Conservation (phyloP, 2,329 filamentous ascomycete genomes). For the Aureobasidium lini region DNA sequence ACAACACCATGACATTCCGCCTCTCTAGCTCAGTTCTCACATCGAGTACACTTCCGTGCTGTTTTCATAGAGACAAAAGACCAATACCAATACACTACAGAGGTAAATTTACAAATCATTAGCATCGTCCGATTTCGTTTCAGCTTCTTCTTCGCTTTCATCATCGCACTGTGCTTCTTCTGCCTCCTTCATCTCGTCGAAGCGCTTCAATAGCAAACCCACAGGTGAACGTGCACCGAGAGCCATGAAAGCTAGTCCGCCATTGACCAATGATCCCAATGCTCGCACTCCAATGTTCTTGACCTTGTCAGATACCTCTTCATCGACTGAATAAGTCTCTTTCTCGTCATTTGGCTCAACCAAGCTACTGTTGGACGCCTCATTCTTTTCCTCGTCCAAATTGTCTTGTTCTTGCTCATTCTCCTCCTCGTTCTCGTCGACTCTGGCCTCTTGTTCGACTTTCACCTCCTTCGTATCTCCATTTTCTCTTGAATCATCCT, state of each 20-base stretch:
- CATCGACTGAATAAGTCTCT: background rate
- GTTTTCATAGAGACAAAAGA: no score
- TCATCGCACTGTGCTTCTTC: background rate
- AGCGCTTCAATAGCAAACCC: background rate
- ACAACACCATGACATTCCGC: no score
- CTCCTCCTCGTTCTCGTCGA: background rate
- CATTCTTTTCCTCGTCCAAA: background rate
- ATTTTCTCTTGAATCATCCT: background rate
- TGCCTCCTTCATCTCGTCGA: background rate
- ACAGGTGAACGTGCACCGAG: slow-evolving; percentile 5
- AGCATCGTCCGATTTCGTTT: background rate
- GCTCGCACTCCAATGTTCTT: background rate
- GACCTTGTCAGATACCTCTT: background rate
- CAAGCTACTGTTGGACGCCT: background rate
- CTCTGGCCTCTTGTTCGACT: background rate
- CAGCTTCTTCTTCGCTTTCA: background rate
- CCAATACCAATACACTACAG: background rate
- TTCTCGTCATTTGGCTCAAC: background rate
- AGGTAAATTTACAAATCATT: background rate
- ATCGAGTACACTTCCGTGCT: no score
- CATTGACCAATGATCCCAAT: background rate
- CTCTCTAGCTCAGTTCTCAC: no score
- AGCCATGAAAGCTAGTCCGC: background rate
- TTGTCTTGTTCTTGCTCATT: no score
- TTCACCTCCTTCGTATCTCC: background rate